Base-by-base conservation (phyloP, 2,329 filamentous ascomycete genomes). In the Clarireedia homoeocarpa region DNA sequence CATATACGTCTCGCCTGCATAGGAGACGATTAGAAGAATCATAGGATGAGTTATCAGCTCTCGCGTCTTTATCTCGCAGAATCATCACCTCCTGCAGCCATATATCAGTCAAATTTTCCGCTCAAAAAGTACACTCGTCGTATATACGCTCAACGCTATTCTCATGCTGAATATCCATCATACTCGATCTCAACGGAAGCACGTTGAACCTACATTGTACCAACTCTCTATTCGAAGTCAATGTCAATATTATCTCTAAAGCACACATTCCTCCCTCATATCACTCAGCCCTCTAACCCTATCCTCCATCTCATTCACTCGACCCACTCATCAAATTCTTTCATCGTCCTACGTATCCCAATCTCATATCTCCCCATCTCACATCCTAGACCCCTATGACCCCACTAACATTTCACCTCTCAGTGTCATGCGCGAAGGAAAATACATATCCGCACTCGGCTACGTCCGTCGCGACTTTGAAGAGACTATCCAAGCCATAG, bases 341-440 rank as follows among this genome's bases (percentile, higher is more conserved):
- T n/a, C 9, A 14, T 15, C 14, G 6, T 4, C 14, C 7, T 5
- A 10, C 14, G 7, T n/a, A 10, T 40, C 4, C 14, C 14, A 40
- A n/a, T 40, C 38, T n/a, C 38, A 15, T 6, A 40, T 17, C 5
- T 40, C 38, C 3, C 12, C 6, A 40, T 17, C 14, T 40, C 38
- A n/a, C 12, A n/a, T 7, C 38, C 14, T 14, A 40, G 2, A 6
- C 9, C 14, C 14, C 38, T 14, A 14, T 39, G 10, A 5, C 6
- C n/a, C 3, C 20, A 44, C 10, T 34, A 23, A 20, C 15, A 27
- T 17, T 34, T 23, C n/a, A 30, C 6, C 20, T 17, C 39, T 20
- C 27, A 49, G 47, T 10, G 73, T 81, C 5, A 76, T 77, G 52
- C 72, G 73, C 6, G 80, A 83, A 65, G 75, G 78, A 34, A 74